Evolutionary conservation across 169 alveolate genomes (phyloP).

Genomic region (Toxoplasma gondii): DNA sequence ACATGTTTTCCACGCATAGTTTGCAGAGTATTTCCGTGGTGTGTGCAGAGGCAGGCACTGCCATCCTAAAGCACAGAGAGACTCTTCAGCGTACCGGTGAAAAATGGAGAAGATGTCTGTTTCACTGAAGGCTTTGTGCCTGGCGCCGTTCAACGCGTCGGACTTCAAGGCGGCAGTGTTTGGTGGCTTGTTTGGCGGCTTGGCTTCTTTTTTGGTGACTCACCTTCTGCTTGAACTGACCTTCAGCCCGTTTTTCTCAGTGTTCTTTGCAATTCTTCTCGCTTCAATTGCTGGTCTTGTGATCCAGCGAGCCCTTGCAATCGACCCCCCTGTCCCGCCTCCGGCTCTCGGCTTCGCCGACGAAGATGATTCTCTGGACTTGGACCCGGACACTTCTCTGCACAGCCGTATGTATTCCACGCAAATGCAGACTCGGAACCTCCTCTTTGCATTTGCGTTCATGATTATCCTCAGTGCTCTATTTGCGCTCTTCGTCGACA

Average conservation of each 20-base stretch:
- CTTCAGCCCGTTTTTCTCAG: constrained; percentile 23
- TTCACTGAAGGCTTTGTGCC: neutral
- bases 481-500: constrained; percentile 17
- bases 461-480: neutral
- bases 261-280: neutral
- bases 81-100: neutral
- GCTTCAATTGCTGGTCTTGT: neutral
- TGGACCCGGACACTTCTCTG: neutral
- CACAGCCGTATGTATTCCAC: neutral
- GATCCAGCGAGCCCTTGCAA: constrained; percentile 15
- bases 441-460: constrained; percentile 2
- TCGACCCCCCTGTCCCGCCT: constrained; percentile 1
- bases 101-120: neutral
- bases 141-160: neutral
- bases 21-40: too few species aligned
- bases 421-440: constrained; percentile 4
- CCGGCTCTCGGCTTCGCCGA: neutral
- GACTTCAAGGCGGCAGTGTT: constrained; percentile 29
- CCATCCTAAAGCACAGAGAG: too few species aligned
- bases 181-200: constrained; percentile 18
- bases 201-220: constrained; percentile 20
- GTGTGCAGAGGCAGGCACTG: too few species aligned
- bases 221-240: constrained; percentile 37
- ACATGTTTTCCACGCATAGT: too few species aligned
- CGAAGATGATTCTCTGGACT: neutral